phyloP scores from a whole-genome alignment of 2,329 filamentous ascomycete genomes.

The Monilinia vaccinii-corymbosi region DNA sequence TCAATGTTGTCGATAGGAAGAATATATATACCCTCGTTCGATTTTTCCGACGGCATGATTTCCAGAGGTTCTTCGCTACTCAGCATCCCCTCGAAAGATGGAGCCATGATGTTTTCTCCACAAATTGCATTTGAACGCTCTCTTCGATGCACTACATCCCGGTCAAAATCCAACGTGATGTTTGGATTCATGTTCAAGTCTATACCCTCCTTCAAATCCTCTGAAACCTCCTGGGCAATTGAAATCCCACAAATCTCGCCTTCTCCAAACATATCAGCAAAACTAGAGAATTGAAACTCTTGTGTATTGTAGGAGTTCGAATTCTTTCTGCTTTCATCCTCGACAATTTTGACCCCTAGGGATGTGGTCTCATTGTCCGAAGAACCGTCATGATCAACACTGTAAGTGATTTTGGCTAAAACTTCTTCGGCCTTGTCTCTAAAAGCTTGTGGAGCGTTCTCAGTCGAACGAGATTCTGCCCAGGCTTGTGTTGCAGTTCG shows the following conservation, averaged over 20 bases:
- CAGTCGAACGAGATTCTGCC: neutral
- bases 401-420: neutral
- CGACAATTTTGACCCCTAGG: neutral
- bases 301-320: neutral
- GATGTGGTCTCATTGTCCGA: neutral
- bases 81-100: neutral
- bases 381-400: neutral
- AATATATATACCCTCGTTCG: neutral
- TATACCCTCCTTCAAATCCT: neutral
- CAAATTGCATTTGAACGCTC: constrained; percentile 1
- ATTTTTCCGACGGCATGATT: neutral
- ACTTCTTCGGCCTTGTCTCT: neutral
- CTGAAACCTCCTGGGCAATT: neutral
- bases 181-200: neutral
- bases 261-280: neutral
- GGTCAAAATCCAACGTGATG: neutral
- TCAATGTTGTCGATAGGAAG: neutral
- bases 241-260: neutral
- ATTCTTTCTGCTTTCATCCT: neutral
- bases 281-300: neutral
- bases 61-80: neutral
- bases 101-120: neutral
- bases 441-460: neutral
- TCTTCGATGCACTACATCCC: neutral
- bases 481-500: neutral